Conservation (phyloP, 345 rosid genomes). For the Eucalyptus sp. region DNA sequence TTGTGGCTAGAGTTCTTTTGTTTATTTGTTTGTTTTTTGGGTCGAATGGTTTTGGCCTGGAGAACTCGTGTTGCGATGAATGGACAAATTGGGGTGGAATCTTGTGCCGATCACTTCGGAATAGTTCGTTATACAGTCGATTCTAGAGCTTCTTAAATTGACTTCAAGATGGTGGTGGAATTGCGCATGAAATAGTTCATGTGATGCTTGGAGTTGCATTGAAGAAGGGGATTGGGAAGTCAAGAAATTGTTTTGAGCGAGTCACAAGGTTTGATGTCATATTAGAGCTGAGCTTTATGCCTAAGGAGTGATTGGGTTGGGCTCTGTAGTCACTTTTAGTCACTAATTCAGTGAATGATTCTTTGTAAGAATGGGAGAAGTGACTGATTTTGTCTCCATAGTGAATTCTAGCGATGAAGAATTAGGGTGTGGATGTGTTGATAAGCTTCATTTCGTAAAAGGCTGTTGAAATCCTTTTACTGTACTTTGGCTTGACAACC, state of each 20-base stretch:
- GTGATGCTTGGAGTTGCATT: neutral
- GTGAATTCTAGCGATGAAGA: neutral
- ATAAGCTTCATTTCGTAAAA: neutral
- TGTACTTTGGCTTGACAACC: neutral
- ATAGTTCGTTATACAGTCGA: neutral
- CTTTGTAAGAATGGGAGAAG: neutral
- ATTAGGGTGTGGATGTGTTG: neutral
- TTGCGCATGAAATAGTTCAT: neutral
- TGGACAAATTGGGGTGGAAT: neutral
- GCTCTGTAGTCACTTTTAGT: neutral
- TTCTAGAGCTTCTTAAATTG: neutral
- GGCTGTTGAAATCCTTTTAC: neutral
- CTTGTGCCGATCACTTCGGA: neutral
- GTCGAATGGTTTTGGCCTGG: neutral
- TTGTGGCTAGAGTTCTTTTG: neutral
- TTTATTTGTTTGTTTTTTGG: neutral
- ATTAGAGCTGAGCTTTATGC: neutral
- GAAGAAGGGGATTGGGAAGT: neutral
- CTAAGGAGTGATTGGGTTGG: neutral
- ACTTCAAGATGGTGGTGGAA: neutral
- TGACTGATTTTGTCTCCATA: neutral
- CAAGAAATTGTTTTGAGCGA: neutral
- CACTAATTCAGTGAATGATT: neutral
- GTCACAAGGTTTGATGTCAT: neutral
- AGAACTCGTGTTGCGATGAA: neutral